phyloP scores from a whole-genome alignment of 129 eudicot species.

The Logfia minima region DNA sequence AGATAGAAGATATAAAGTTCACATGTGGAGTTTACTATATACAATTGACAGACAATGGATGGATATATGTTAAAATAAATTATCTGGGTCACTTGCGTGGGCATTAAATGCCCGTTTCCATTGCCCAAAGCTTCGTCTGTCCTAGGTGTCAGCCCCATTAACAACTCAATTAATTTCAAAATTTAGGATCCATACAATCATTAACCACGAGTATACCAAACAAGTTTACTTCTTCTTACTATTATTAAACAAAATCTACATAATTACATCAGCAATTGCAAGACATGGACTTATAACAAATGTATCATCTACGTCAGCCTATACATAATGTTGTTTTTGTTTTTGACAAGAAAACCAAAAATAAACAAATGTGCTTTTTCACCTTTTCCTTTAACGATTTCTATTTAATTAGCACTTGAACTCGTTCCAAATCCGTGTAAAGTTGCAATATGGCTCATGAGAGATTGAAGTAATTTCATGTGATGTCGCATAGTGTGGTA shows the following conservation, averaged over 20 bases:
- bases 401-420: too few relatives aligned
- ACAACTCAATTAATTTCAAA: constrained; percentile 19
- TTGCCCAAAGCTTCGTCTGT: constrained; percentile 42
- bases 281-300: too few relatives aligned
- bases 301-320: too few relatives aligned
- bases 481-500: background rate
- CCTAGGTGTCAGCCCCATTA: constrained; percentile 31
- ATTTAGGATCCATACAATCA: background rate
- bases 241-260: too few relatives aligned
- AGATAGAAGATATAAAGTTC: background rate
- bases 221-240: background rate
- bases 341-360: too few relatives aligned
- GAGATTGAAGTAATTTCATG: background rate
- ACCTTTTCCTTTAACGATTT: too few relatives aligned
- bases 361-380: too few relatives aligned
- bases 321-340: too few relatives aligned
- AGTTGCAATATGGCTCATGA: background rate
- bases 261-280: too few relatives aligned
- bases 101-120: constrained; percentile 35
- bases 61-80: background rate
- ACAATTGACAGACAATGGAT: background rate
- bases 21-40: too few relatives aligned
- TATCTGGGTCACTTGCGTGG: constrained; percentile 15
- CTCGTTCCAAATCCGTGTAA: background rate
- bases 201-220: background rate